Evolutionary conservation across 2,329 filamentous ascomycete genomes (phyloP), one percentile per base, ranked within the genome.

Genomic region (Neonectria coccinea): DNA sequence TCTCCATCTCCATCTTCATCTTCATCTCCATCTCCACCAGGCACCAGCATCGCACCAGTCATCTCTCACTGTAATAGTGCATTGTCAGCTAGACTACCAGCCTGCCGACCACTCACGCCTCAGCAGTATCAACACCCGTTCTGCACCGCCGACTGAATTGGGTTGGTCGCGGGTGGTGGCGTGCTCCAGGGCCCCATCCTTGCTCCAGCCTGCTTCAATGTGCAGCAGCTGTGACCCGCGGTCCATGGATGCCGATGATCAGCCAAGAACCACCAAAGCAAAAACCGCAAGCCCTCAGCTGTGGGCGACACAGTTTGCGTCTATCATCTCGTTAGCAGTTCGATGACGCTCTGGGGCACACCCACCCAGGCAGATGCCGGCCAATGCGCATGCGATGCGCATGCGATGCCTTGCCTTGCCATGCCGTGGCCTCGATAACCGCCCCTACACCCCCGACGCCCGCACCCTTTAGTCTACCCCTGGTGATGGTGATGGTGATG

Each of bases 71-170:
- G 64, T 54, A 36, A 25, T 5, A 25, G 25, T 25, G 25, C 58
- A 45, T 41, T 56, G 51, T 48, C 45, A 47, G 55, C 56, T 25
- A 55, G 51, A 51, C 56, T 31, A 52, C 36, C 45, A 51, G 9
- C 47, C 55, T 20, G 48, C 50, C 59, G 62, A 62, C 62, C n/a
- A 31, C n/a, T 36, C 4, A 33, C 27, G 29, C 10, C 48, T 51
- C 27, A 20, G n/a, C 31, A 36, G 48, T 27, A 14, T 61, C 59
- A 53, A 48, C 56, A 59, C 48, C 16, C 57, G 57, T 68, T 70
- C 71, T 72, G 71, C 70, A 73, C 52, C 61, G 25, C 66, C 41
- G 44, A 25, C 71, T 64, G 50, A 27, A 71, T 73, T 56, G 18
- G 71, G 47, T 64, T 62, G 56, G 56, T 42, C 56, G 55, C 25